Evolutionary conservation across 2,329 filamentous ascomycete genomes (phyloP), one percentile per base, ranked within the genome.

Genomic region (Cladophialophora exuberans): DNA sequence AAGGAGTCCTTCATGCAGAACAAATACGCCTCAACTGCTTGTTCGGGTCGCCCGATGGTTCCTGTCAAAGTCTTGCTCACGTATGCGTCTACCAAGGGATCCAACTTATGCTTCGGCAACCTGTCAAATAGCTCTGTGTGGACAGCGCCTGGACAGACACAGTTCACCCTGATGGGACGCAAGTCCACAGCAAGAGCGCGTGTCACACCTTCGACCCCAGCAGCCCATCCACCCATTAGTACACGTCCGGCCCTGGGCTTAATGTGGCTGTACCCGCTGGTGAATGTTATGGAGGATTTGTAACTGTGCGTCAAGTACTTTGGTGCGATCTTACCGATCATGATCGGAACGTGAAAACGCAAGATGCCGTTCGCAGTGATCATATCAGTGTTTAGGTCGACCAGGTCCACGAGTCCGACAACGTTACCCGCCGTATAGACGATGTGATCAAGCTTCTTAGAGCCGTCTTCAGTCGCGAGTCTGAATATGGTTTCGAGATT

Each of bases 391-490:
- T 43, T 39, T 2, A 63, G 63, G 0, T 43, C 38, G 5, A 72
- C 63, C 10, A 78, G 69, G 11, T 67, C 66, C 0, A 46, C 46
- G 1, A 58, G 9, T 4, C 26, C 10, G 3, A 63, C 42, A 2
- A 50, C 26, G 53, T 80, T 76, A 20, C 76, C 80, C 0, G 80
- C 79, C 0, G 79, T 81, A 66, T 71, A 75, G 50, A 81, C 67
- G 13, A 82, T 72, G 60, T 82, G 80, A 56, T 83, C 74, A 20
- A 82, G 62, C 20, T 69, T 69, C 6, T 38, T 13, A 5, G 52
- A 51, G 7, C 52, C 55, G 15, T 47, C 23, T n/a, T 52, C 48
- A 1, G 70, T 71, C 5, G 67, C 67, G 9, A 65, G 62, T 9
- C 76, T 66, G 46, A 82, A 72, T 3, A 81, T 68, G 2, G 48